phyloP scores from a whole-genome alignment of 805 yeast genomes.

The Zygotorulaspora florentina region DNA sequence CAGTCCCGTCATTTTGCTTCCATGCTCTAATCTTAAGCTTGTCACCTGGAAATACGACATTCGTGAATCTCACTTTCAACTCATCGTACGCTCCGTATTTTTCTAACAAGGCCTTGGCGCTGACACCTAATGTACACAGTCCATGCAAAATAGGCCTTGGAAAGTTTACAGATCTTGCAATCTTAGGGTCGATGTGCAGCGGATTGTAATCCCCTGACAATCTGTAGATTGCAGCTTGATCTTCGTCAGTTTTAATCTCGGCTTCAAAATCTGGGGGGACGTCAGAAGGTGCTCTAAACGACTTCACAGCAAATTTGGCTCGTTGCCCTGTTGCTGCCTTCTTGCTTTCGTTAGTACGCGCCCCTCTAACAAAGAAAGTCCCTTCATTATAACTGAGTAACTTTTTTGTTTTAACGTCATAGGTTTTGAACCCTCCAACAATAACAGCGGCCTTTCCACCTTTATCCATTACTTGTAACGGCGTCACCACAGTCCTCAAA shows the following conservation, averaged over 20 bases:
- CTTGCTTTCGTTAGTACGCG: slow-evolving; percentile 50
- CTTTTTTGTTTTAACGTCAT: slow-evolving; percentile 65
- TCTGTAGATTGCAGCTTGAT: slow-evolving; percentile 87
- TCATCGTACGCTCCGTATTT: slow-evolving; percentile 78
- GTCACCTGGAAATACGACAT: slow-evolving; percentile 94
- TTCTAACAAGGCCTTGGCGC: slow-evolving; percentile 71
- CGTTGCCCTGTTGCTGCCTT: slow-evolving; percentile 45
- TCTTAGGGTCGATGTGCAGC: slow-evolving; percentile 85
- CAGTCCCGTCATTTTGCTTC: slow-evolving; percentile 63
- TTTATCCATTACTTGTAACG: slow-evolving; percentile 77
- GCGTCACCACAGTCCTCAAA: slow-evolving; percentile 56
- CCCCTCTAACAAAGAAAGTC: slow-evolving; percentile 77
- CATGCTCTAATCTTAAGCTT: slow-evolving; percentile 76
- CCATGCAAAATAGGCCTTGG: slow-evolving; percentile 90
- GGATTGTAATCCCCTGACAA: slow-evolving; percentile 94
- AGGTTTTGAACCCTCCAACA: slow-evolving; percentile 67
- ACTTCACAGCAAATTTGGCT: slow-evolving; percentile 56
- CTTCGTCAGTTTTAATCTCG: slow-evolving; percentile 53
- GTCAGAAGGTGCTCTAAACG: slow-evolving; percentile 56
- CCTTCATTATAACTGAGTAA: slow-evolving; percentile 74
- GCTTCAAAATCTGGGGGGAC: slow-evolving; percentile 62
- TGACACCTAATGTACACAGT: slow-evolving; percentile 78
- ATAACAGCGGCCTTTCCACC: slow-evolving; percentile 77
- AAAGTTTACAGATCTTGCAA: slow-evolving; percentile 86
- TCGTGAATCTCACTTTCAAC: slow-evolving; percentile 85